Conservation (phyloP, 2,329 filamentous ascomycete species). For the Pseudogymnoascus sp. region DNA sequence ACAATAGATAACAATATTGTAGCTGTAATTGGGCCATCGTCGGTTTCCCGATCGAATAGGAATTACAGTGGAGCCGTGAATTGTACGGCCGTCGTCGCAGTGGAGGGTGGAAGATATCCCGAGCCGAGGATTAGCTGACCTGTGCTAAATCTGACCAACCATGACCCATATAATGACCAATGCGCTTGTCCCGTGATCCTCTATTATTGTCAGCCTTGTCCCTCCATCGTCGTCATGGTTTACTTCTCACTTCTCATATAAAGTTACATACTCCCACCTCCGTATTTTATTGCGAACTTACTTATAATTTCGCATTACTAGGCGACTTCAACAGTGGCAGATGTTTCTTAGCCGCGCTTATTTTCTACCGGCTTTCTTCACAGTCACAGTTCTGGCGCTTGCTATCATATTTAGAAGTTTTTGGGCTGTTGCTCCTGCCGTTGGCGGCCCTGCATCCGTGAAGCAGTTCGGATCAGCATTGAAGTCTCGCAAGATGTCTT, state of each 20-base stretch:
- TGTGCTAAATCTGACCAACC: neutral
- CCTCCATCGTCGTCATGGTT: neutral
- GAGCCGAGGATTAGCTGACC: neutral
- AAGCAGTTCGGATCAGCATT: neutral
- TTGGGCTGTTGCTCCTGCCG: neutral
- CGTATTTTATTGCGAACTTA: neutral
- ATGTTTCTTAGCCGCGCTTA: neutral
- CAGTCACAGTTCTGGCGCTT: neutral
- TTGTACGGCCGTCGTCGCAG: neutral
- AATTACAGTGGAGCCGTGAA: neutral
- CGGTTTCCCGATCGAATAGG: neutral
- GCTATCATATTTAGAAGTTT: conserved; percentile 1
- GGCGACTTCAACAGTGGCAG: neutral
- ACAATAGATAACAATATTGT: neutral
- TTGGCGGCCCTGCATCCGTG: neutral
- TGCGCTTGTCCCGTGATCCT: neutral
- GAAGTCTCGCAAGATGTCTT: conserved; percentile 17
- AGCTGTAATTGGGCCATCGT: neutral
- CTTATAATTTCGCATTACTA: neutral
- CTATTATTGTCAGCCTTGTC: neutral
- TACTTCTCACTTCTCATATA: neutral
- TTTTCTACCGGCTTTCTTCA: conserved; percentile 2
- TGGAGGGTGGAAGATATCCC: neutral
- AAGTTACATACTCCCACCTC: neutral
- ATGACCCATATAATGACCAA: conserved; percentile 6